Percentiles rank a stretch among this genome's conserved stretches.
These are phyloP conservation scores for Entomortierella parvispora DNA, from an alignment of 192 early-diverging fungal species.

Conservation along the genomic window DNA sequence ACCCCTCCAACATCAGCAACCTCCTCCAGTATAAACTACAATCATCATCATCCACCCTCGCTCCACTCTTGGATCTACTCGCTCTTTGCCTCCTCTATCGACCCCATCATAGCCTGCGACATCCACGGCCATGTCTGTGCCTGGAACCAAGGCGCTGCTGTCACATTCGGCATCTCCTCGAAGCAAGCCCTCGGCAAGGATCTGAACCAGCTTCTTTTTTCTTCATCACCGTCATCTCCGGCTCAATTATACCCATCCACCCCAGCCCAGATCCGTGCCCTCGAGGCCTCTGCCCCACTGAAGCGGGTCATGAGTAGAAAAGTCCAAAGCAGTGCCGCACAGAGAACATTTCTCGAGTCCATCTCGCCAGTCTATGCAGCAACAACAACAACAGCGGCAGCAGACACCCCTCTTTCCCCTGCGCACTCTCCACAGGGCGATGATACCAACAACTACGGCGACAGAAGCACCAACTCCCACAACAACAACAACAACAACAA, in stretches of 20 bases:
- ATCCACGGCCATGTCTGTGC: slow-evolving; percentile 32
- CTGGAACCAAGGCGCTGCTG: slow-evolving; percentile 25
- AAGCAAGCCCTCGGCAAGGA: slow-evolving; percentile 40
- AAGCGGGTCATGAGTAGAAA: slow-evolving; percentile 29
- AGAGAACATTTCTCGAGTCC: slow-evolving; percentile 34
- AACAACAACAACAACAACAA: not conserved
- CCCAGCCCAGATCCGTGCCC: slow-evolving; percentile 20
- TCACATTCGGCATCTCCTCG: slow-evolving; percentile 24
- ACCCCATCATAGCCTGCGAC: slow-evolving; percentile 46
- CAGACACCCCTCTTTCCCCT: not conserved
- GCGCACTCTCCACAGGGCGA: not conserved
- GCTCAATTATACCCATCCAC: slow-evolving; percentile 35
- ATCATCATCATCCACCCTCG: not conserved
- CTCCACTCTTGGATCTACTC: slow-evolving; percentile 35
- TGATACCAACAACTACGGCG: not conserved
- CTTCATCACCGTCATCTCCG: not conserved
- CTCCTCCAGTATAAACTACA: not conserved
- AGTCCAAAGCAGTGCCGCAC: slow-evolving; percentile 9
- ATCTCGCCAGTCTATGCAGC: slow-evolving; percentile 20
- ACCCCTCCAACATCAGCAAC: not conserved
- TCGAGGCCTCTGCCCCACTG: slow-evolving; percentile 6
- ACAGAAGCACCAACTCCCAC: not conserved
- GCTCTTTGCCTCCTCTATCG: slow-evolving; percentile 19
- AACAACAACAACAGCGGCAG: not conserved
- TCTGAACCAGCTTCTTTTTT: slow-evolving; percentile 21